Base-by-base conservation (phyloP, 2,329 filamentous ascomycete genomes). In the Calonectria fujianensis region DNA sequence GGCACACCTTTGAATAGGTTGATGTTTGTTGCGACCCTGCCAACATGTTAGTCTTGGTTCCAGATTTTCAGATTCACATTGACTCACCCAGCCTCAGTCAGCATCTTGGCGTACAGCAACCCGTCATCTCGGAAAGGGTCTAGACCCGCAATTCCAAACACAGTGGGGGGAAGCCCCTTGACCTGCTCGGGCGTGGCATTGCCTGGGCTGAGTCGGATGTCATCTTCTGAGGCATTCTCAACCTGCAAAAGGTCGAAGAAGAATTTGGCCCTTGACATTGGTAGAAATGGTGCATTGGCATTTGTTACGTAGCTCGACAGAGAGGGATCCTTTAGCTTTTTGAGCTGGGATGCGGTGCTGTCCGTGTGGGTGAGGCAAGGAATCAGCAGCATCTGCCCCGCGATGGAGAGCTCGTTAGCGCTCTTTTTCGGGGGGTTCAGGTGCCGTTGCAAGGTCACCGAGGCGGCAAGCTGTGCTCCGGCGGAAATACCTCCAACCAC, bases 61-160 rank as follows among this genome's bases (percentile, higher is more conserved):
- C 16, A 11, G 9, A 24, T 18, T 63, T 16, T 1, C 5, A 14
- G 5, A 6, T 39, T 18, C 24, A 13, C 4, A 11, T 63, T 16
- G 3, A 41, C 50, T 45, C 32, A 69, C 66, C 66, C 66, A 3
- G 66, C 51, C 16, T 57, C 37, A 8, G 35, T 54, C 2, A 69
- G 52, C 52, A 45, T 45, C 51, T 59, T 50, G 2, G 37, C 67
- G 18, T 59, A 59, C 13, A 69, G 51, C n/a, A 70, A 11, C n/a
- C 68, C 68, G n/a, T 63, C 68, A 52, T 70, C 68, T 16, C 68
- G 54, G 11, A 70, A 35, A 2, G 68, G 68, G 27, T 70, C 68
- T 3, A 63, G 20, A 2, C 68, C 68, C 5, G 29, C 39, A 51
- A 32, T 32, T 51, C 54, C 29, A 63, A 63, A 37, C 4, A 63